A percentile compares a stretch with the other conserved stretches of the same genome.
These are phyloP conservation scores for Blastobotrys petasosporus DNA, from an alignment of 1,139 yeast genomes.

Conservation along the genomic window DNA sequence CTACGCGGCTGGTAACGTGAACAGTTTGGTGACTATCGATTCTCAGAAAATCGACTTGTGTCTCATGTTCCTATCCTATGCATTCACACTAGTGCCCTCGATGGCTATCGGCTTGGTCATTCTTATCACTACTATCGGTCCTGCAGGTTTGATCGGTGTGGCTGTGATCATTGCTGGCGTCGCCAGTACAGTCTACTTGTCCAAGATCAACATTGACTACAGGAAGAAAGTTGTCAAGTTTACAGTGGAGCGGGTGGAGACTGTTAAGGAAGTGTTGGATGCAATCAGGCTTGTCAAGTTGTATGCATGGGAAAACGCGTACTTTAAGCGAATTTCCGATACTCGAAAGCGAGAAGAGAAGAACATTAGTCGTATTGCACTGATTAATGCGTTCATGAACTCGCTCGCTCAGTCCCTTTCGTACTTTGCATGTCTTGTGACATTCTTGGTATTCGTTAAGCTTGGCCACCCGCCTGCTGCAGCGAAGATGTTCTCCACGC, in stretches of 20 bases:
- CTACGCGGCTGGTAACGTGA: slow-evolving; percentile 61
- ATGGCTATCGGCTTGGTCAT: slow-evolving; percentile 56
- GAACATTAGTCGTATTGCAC: slow-evolving; percentile 28
- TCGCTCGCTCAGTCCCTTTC: slow-evolving; percentile 59
- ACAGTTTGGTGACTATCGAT: slow-evolving; percentile 76
- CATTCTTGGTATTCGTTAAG: slow-evolving; percentile 68
- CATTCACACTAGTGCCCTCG: slow-evolving; percentile 60
- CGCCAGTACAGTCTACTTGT: slow-evolving; percentile 27
- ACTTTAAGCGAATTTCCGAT: slow-evolving; percentile 41
- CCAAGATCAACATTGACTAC: slow-evolving; percentile 38
- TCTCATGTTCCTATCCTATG: slow-evolving; percentile 59
- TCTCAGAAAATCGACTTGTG: slow-evolving; percentile 75
- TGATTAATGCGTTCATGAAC: slow-evolving; percentile 48
- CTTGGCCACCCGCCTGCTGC: slow-evolving; percentile 50
- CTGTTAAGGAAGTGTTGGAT: slow-evolving; percentile 57
- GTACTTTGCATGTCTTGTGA: slow-evolving; percentile 58
- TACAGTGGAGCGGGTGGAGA: slow-evolving; percentile 55
- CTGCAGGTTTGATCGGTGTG: slow-evolving; percentile 59
- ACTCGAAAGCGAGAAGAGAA: slow-evolving; percentile 43
- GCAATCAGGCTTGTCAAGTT: slow-evolving; percentile 64
- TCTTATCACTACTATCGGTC: slow-evolving; percentile 65
- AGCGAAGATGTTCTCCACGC: slow-evolving; percentile 69
- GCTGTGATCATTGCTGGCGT: slow-evolving; percentile 38
- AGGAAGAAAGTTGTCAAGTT: slow-evolving; percentile 42
- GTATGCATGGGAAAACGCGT: slow-evolving; percentile 70